Conservation (phyloP, 495 filamentous ascomycete genomes). For the Aspergillus bertholletiae region DNA sequence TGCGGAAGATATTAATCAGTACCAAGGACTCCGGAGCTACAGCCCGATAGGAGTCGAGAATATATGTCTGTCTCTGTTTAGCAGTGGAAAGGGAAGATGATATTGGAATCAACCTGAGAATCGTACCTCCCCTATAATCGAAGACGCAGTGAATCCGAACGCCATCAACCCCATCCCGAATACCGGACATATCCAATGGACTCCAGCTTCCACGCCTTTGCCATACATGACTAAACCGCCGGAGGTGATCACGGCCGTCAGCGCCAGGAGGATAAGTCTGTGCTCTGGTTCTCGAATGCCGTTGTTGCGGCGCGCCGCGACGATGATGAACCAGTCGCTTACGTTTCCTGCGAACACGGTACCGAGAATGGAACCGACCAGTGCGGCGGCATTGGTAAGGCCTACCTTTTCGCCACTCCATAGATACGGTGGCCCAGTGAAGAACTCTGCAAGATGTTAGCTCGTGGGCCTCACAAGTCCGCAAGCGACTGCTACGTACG, state of each 20-base stretch:
- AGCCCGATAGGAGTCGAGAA: conserved; percentile 1
- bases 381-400: background rate
- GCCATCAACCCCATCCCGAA: conserved; percentile 4
- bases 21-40: background rate
- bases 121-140: conserved; percentile 1
- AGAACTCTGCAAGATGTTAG: conserved; percentile 1
- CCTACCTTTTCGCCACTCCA: conserved; percentile 4
- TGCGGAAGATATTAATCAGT: conserved; percentile 1
- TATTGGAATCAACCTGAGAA: too few species aligned
- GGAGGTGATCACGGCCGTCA: conserved; percentile 2
- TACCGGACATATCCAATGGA: background rate
- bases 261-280: conserved; percentile 1
- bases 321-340: conserved; percentile 4
- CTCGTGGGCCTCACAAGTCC: background rate
- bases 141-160: conserved; percentile 4
- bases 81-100: too few species aligned
- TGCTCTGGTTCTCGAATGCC: conserved; percentile 14
- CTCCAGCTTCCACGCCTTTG: background rate
- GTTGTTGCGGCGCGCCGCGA: conserved; percentile 2
- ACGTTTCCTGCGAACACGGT: conserved; percentile 2
- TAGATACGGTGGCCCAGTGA: conserved; percentile 9
- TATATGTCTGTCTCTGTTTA: conserved; percentile 2
- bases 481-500: background rate
- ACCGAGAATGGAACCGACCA: conserved; percentile 10
- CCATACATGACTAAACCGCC: conserved; percentile 5